These are phyloP conservation scores for Lachancea dasiensis DNA, from an alignment of 805 yeast species.

Conservation along the genomic window DNA sequence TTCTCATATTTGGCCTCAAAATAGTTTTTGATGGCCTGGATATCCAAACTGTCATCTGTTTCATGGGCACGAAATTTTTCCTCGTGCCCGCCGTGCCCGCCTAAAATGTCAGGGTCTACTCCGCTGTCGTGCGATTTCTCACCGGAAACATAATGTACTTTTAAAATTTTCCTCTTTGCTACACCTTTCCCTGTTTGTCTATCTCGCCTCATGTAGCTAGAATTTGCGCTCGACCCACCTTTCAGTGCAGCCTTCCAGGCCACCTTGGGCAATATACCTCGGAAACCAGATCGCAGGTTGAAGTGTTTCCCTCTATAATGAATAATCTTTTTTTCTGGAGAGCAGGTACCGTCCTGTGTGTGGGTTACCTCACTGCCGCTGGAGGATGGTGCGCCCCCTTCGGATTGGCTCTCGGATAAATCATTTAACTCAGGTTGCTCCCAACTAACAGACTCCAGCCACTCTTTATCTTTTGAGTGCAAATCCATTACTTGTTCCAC, in stretches of 20 bases:
- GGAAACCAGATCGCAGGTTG: slow-evolving; percentile 26
- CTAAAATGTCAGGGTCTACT: slow-evolving; percentile 21
- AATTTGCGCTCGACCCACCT: slow-evolving; percentile 1
- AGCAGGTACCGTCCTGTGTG: not conserved
- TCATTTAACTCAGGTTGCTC: too few species aligned
- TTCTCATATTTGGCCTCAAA: slow-evolving; percentile 4
- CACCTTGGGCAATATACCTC: slow-evolving; percentile 29
- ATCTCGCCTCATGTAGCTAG: slow-evolving; percentile 2
- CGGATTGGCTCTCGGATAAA: too few species aligned
- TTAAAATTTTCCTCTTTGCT: slow-evolving; percentile 19
- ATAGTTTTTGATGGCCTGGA: slow-evolving; percentile 2
- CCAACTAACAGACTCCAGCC: too few species aligned
- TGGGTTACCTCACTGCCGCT: too few species aligned
- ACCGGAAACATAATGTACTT: not conserved
- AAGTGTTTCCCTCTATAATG: slow-evolving; percentile 28
- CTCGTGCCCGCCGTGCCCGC: not conserved
- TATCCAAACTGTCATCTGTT: not conserved
- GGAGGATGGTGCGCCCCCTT: too few species aligned
- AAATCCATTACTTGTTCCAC: too few species aligned
- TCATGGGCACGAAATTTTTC: slow-evolving; percentile 7
- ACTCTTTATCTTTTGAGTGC: too few species aligned
- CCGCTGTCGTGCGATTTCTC: slow-evolving; percentile 15
- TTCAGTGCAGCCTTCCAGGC: slow-evolving; percentile 28
- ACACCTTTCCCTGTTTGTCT: slow-evolving; percentile 20
- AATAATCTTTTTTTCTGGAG: not conserved